phyloP scores from a whole-genome alignment of 2,329 filamentous ascomycete species.

The Xylariomycetidae sp. region DNA sequence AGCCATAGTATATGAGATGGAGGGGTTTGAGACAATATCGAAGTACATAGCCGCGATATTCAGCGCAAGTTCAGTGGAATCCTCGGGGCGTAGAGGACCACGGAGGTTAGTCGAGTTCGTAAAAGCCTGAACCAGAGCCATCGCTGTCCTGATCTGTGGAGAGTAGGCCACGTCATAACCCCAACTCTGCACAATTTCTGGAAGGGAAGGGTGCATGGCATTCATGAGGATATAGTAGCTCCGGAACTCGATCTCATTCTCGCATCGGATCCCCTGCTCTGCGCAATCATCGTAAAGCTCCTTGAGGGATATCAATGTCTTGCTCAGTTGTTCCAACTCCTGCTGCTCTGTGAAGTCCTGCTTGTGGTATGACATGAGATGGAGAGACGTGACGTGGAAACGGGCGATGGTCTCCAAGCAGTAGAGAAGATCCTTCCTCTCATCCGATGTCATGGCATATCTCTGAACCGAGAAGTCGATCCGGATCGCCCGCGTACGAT shows the following conservation, averaged over 20 bases:
- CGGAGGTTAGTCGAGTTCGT: slow-evolving; percentile 54
- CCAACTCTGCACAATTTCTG: slow-evolving; percentile 53
- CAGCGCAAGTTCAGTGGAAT: slow-evolving; percentile 43
- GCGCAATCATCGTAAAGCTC: slow-evolving; percentile 64
- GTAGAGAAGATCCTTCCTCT: slow-evolving; percentile 56
- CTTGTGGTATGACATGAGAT: slow-evolving; percentile 55
- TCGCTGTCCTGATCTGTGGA: slow-evolving; percentile 56
- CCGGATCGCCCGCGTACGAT: slow-evolving; percentile 62
- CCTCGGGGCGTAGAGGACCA: slow-evolving; percentile 50
- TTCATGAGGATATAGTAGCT: slow-evolving; percentile 62
- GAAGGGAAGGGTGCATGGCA: slow-evolving; percentile 52
- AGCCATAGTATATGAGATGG: slow-evolving; percentile 64
- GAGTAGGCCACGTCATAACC: slow-evolving; percentile 51
- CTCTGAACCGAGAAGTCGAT: slow-evolving; percentile 64
- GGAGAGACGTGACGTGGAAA: slow-evolving; percentile 62
- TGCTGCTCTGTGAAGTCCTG: slow-evolving; percentile 63
- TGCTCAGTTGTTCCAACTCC: slow-evolving; percentile 63
- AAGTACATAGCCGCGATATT: slow-evolving; percentile 53
- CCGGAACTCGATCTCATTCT: slow-evolving; percentile 62
- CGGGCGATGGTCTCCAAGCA: slow-evolving; percentile 62
- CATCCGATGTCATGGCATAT: slow-evolving; percentile 52
- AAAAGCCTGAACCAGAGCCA: slow-evolving; percentile 55
- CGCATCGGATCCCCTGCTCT: slow-evolving; percentile 51
- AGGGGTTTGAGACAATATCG: slow-evolving; percentile 50
- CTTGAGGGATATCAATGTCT: slow-evolving; percentile 60